A percentile compares a stretch with the other conserved stretches of the same genome.
These are phyloP conservation scores for Ceratocystiopsis sp. DNA, from an alignment of 2,329 filamentous ascomycete genomes.

Conservation along the genomic window DNA sequence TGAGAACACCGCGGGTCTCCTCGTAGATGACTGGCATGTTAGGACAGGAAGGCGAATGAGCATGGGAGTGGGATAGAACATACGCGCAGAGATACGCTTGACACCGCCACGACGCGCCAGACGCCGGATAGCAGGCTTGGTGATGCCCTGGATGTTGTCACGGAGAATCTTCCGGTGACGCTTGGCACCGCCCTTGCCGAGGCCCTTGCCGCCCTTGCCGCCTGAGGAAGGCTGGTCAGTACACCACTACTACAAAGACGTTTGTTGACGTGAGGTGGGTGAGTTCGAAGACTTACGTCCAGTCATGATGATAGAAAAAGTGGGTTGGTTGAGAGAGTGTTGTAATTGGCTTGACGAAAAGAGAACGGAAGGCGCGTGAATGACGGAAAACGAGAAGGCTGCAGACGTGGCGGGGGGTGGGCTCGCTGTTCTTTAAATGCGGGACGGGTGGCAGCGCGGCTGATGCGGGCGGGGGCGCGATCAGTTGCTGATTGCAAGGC, in stretches of 20 bases:
- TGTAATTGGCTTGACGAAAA: conserved; percentile 3
- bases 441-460: conserved; percentile 5
- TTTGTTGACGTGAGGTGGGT: conserved; percentile 14
- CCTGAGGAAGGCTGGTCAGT: conserved; percentile 39
- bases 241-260: too few species aligned
- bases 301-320: conserved; percentile 9
- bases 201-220: conserved; percentile 92
- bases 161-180: conserved; percentile 98
- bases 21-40: conserved; percentile 50
- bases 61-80: conserved; percentile 16
- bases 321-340: not conserved
- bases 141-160: conserved; percentile 99
- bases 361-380: not conserved
- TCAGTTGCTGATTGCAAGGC: conserved; percentile 10
- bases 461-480: conserved; percentile 7
- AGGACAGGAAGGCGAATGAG: not conserved
- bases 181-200: conserved; percentile 97
- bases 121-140: conserved; percentile 96
- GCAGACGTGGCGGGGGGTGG: conserved; percentile 5
- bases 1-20: conserved; percentile 60
- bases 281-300: conserved; percentile 14
- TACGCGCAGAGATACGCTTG: conserved; percentile 98
- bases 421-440: conserved; percentile 9
- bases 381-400: not conserved
- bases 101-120: conserved; percentile 98